These are phyloP conservation scores for Lignosus rhinocerotis DNA, from an alignment of 1,284 basidiomycete species.

Conservation along the genomic window DNA sequence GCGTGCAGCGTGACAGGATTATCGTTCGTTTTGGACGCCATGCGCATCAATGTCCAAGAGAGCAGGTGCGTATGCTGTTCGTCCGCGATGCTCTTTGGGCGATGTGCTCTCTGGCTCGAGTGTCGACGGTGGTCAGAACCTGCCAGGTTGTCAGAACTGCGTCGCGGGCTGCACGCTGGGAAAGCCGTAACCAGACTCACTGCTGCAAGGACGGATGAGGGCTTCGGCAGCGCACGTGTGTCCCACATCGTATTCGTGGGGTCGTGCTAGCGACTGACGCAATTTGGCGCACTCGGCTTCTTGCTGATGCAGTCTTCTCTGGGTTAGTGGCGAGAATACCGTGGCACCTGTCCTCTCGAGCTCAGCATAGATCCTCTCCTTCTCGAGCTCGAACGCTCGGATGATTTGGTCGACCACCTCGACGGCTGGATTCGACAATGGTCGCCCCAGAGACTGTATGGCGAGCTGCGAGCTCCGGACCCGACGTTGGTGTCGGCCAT, in stretches of 20 bases:
- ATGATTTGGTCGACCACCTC: slow-evolving; percentile 14
- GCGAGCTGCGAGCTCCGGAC: slow-evolving; percentile 20
- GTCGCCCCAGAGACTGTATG: slow-evolving; percentile 13
- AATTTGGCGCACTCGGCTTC: slow-evolving; percentile 12
- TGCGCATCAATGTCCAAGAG: slow-evolving; percentile 23
- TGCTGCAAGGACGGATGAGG: slow-evolving; percentile 19
- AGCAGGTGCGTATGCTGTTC: slow-evolving; percentile 24
- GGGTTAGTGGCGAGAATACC: background rate
- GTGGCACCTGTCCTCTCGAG: background rate
- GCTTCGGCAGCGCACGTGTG: slow-evolving; percentile 24
- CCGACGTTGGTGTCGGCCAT: slow-evolving; percentile 12
- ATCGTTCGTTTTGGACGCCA: slow-evolving; percentile 13
- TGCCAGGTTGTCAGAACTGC: background rate
- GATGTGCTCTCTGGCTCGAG: background rate
- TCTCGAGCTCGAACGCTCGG: slow-evolving; percentile 7
- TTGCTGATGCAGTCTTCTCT: slow-evolving; percentile 13
- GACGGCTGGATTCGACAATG: slow-evolving; percentile 16
- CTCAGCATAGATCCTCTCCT: slow-evolving; percentile 13
- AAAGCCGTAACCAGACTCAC: slow-evolving; percentile 3
- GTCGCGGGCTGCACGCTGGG: background rate
- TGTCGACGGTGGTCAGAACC: slow-evolving; percentile 5
- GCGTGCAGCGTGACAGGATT: slow-evolving; percentile 21
- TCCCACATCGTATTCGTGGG: slow-evolving; percentile 19
- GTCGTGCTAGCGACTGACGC: slow-evolving; percentile 11
- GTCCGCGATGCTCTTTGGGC: background rate